Evolutionary conservation across 495 filamentous ascomycete species (phyloP), one percentile per base, ranked within the genome.

Genomic region (Penicillium longicatenatum): DNA sequence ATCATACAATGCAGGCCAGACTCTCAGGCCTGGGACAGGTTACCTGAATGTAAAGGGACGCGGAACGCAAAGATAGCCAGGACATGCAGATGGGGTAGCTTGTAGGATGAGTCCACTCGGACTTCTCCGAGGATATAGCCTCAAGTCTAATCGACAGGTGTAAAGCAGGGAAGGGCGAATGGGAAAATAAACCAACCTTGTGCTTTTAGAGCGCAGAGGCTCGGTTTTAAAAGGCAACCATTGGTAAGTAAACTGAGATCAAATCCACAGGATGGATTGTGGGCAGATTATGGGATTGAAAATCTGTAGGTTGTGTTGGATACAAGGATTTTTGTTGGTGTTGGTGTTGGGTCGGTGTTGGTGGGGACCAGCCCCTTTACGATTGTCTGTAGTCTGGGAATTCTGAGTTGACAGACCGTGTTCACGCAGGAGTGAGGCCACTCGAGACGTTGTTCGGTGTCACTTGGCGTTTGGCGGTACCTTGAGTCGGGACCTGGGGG

Each of bases 151-250:
- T 56, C 52, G 57, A 45, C 55, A 52, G 37, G n/a, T 52, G 54
- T 63, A 54, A 50, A 24, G 26, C 11, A n/a, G 69, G 54, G 67
- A 74, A 45, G 71, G 61, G 30, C 65, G 55, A 55, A 66, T 60
- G 56, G 60, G 54, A 56, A 62, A 66, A 61, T 66, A 50, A 57
- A 77, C 75, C 69, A 70, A 77, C 75, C 75, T 77, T 71, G 59
- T 62, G 66, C 67, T 67, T 50, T 51, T 54, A 43, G 61, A 62
- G 57, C 58, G 39, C 47, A 56, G 19, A 60, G 58, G 50, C 55
- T 68, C 62, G 43, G 43, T 52, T 10, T 50, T 46, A 10, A 60
- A 53, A 62, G 63, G 65, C 56, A 48, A 30, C 35, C 50, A 17
- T 42, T 29, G 50, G 21, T 12, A 51, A 21, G 35, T 29, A n/a